Percentiles rank a stretch among this genome's conserved stretches.
phyloP scores from a whole-genome alignment of 352 stramenopile species.

The Phytophthora niederhauseri region DNA sequence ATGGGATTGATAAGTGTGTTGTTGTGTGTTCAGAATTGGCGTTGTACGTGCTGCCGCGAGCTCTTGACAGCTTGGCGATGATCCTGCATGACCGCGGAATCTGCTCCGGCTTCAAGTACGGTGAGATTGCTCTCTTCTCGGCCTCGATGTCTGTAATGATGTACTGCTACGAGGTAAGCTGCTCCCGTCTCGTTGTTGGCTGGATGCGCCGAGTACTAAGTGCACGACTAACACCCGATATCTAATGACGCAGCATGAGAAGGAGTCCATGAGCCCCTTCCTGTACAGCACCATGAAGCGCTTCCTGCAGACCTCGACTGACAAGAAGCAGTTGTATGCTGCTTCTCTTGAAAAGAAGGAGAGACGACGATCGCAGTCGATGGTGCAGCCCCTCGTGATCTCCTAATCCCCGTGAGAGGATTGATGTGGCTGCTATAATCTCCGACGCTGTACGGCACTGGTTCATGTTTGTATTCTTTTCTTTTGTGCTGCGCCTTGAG shows the following conservation, averaged over 20 bases:
- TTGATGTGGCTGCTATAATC: background rate
- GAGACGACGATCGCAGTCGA: conserved; percentile 29
- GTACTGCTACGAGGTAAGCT: conserved; percentile 82
- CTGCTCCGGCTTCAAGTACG: conserved; percentile 67
- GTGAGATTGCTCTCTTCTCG: conserved; percentile 79
- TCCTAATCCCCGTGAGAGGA: conserved; percentile 16
- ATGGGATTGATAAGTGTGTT: conserved; percentile 11
- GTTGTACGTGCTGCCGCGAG: conserved; percentile 78
- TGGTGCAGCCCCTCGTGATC: conserved; percentile 11
- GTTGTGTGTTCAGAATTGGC: conserved; percentile 57
- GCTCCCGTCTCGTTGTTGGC: background rate
- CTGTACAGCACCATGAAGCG: conserved; percentile 73
- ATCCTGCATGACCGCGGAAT: conserved; percentile 77
- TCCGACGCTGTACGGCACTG: background rate
- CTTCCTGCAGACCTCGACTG: conserved; percentile 72
- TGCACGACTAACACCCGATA: conserved; percentile 4
- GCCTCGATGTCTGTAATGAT: conserved; percentile 84
- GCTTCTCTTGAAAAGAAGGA: conserved; percentile 43
- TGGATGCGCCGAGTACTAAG: background rate
- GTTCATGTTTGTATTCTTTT: conserved; percentile 26
- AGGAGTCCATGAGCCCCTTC: conserved; percentile 67
- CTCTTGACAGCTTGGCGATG: conserved; percentile 77
- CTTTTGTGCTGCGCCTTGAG: conserved; percentile 19
- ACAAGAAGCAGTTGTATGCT: conserved; percentile 75
- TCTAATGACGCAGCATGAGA: conserved; percentile 55